Percentiles rank a stretch among this genome's conserved stretches.
Conservation (phyloP, 208 protist genomes). For the Wallacemonas sp. region DNA sequence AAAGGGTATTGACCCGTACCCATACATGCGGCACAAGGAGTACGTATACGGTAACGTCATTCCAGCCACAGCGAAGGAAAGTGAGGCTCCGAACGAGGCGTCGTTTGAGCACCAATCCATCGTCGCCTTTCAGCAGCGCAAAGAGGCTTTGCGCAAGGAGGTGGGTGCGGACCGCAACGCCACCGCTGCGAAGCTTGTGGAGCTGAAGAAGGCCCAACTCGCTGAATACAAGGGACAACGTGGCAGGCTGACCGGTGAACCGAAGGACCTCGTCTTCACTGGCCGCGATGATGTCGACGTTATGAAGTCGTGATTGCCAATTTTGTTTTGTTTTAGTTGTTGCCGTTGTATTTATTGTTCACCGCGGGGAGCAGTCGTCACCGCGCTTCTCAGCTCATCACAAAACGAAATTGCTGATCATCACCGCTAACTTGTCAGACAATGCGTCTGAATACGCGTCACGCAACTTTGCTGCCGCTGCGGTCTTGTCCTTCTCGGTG, state of each 20-base stretch:
- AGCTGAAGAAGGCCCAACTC: conserved; percentile 32
- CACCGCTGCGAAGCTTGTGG: conserved; percentile 68
- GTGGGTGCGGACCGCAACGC: conserved; percentile 59
- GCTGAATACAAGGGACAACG: conserved; percentile 32
- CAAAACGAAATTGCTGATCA: neutral
- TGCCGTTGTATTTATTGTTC: no score
- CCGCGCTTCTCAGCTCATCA: no score
- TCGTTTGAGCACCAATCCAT: conserved; percentile 65
- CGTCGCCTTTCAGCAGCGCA: conserved; percentile 50
- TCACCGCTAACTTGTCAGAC: neutral
- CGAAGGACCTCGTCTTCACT: conserved; percentile 53
- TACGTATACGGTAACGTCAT: conserved; percentile 74
- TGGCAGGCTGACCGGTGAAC: conserved; percentile 29
- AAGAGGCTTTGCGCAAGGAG: conserved; percentile 73
- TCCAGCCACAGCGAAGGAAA: conserved; percentile 26
- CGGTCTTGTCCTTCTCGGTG: no score
- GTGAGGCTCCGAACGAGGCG: conserved; percentile 36
- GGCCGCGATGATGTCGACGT: conserved; percentile 32
- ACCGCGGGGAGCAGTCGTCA: no score
- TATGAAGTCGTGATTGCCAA: conserved; percentile 20
- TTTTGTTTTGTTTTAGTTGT: conserved; percentile 3
- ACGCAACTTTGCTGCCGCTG: no score
- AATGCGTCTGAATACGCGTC: no score
- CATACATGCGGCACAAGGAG: conserved; percentile 84
- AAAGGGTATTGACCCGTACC: conserved; percentile 90